Conservation (phyloP, 2,329 filamentous ascomycete species). For the Fusarium equiseti region DNA sequence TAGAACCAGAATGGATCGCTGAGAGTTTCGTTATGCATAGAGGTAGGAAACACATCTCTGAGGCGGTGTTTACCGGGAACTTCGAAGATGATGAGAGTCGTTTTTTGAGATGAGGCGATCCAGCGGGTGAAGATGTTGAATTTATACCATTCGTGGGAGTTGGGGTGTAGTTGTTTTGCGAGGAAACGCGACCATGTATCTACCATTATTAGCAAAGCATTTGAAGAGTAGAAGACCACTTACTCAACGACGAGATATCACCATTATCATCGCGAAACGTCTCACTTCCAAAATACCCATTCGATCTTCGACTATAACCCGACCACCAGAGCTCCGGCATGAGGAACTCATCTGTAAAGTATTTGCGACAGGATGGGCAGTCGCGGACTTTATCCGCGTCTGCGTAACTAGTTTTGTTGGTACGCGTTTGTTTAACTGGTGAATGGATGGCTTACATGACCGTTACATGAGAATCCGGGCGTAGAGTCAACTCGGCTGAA, state of each 20-base stretch:
- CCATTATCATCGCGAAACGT: slow-evolving; percentile 45
- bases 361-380: slow-evolving; percentile 45
- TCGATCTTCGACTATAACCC: slow-evolving; percentile 50
- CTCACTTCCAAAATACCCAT: slow-evolving; percentile 56
- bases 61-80: neutral
- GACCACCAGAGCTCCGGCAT: slow-evolving; percentile 53
- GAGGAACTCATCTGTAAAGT: slow-evolving; percentile 37
- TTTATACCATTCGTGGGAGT: slow-evolving; percentile 25
- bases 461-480: slow-evolving; percentile 20
- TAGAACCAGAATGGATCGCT: slow-evolving; percentile 37
- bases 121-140: slow-evolving; percentile 33
- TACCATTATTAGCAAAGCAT: neutral
- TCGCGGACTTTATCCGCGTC: slow-evolving; percentile 49
- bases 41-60: neutral
- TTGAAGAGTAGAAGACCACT: rapidly evolving
- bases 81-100: slow-evolving; percentile 27
- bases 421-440: rapidly evolving
- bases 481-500: neutral
- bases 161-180: slow-evolving; percentile 5
- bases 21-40: neutral
- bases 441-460: slow-evolving; percentile 1
- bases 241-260: slow-evolving; percentile 1
- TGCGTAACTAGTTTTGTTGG: slow-evolving; percentile 41
- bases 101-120: slow-evolving; percentile 22
- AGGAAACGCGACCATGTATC: slow-evolving; percentile 36